A percentile compares a stretch with the other conserved stretches of the same genome.
phyloP scores from a whole-genome alignment of 225 moss, liverwort and hornwort species.

The Pseudoscleropodium purum region DNA sequence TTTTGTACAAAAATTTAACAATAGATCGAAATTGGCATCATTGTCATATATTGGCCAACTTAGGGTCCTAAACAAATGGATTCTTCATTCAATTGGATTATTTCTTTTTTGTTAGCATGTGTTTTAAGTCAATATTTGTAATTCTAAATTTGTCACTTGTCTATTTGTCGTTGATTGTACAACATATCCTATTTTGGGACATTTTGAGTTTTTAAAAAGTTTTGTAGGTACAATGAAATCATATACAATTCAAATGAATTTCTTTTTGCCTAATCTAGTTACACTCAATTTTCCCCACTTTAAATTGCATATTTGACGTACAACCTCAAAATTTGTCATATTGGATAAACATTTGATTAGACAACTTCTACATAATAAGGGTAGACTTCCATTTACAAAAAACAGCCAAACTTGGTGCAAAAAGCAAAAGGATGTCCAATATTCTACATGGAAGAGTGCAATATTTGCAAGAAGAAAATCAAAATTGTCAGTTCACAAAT shows the following conservation, averaged over 20 bases:
- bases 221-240: neutral
- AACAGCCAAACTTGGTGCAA: neutral
- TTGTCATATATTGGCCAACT: neutral
- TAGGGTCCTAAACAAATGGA: neutral
- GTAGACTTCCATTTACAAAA: accelerated
- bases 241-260: neutral
- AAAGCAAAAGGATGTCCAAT: neutral
- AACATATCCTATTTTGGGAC: neutral
- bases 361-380: too few species aligned
- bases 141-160: neutral
- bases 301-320: neutral
- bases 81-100: neutral
- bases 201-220: neutral
- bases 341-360: neutral
- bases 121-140: too few species aligned
- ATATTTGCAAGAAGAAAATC: neutral
- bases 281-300: too few species aligned
- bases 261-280: accelerated
- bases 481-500: accelerated
- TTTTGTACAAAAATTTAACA: neutral
- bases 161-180: neutral
- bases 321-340: neutral
- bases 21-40: neutral
- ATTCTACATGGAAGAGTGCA: too few species aligned
- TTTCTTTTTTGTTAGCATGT: neutral